Evolutionary conservation across 1,284 basidiomycete genomes (phyloP), one percentile per base, ranked within the genome.

Genomic region (Ganoderma multipileum): DNA sequence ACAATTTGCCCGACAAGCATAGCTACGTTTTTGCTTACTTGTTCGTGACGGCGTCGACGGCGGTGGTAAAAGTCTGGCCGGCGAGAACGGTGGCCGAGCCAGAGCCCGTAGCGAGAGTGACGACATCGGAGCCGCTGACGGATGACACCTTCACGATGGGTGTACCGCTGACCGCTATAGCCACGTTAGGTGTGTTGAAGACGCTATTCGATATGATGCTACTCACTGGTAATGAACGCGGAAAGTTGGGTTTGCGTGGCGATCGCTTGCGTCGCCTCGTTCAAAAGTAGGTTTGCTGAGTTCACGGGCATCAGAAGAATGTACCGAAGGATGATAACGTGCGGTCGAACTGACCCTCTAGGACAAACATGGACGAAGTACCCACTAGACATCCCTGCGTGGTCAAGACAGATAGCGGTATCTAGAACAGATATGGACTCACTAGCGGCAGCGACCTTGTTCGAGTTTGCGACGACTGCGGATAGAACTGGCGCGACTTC

Each of bases 101-200:
- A 2, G 63, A 54, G 20, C 64, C 62, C 1, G 69, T 71, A 18
- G 69, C 69, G 52, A 71, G 47, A 5, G 69, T 68, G 58, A 71
- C 61, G 5, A 26, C 69, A 50, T 69, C 65, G 23, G 57, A 61
- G 23, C 66, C 66, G 18, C 64, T 65, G 20, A 66, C 52, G 12
- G 69, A 67, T 14, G 69, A 68, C 3, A 70, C 63, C 42, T 65
- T 54, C 11, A 70, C 64, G 20, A 70, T 28, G 16, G 66, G 69
- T 8, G 52, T 57, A 18, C 54, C 33, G 23, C 26, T 33, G 38
- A 64, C 52, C 3, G 44, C 63, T 64, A 54, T 20, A 55, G 33
- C 55, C 18, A 28, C 23, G 36, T 60, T 9, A 44, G 39, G n/a
- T 28, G 4, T 20, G 39, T 42, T 4, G 44, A 57, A n/a, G n/a